Evolutionary conservation across 2,329 filamentous ascomycete species (phyloP).

Genomic region (Escovopsis sp.): DNA sequence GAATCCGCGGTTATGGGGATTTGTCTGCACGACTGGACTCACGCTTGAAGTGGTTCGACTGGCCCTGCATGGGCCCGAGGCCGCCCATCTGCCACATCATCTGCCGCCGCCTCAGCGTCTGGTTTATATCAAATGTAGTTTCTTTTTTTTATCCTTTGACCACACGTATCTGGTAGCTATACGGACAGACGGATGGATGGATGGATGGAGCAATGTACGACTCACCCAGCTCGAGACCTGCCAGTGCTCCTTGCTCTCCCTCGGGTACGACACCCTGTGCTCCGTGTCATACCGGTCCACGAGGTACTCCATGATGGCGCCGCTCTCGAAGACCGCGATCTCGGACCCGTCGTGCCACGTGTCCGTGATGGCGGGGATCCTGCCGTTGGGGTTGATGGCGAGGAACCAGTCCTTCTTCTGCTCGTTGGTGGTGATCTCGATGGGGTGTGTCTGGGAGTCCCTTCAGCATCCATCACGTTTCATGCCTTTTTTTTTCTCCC

Average conservation of each 20-base stretch:
- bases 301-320: conserved; percentile 73
- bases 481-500: no score
- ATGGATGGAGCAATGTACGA: no score
- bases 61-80: conserved; percentile 66
- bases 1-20: no score
- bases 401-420: conserved; percentile 83
- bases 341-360: conserved; percentile 56
- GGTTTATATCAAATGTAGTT: no score
- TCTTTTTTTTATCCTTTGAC: no score
- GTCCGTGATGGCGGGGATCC: conserved; percentile 79
- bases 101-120: conserved; percentile 14
- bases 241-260: conserved; percentile 58
- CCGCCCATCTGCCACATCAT: conserved; percentile 66
- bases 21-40: no score
- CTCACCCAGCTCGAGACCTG: conserved; percentile 73
- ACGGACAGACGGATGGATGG: no score
- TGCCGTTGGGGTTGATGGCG: conserved; percentile 83
- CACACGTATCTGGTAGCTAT: background rate
- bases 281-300: conserved; percentile 68
- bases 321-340: conserved; percentile 71
- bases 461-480: no score
- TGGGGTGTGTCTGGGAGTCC: conserved; percentile 32
- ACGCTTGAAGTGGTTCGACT: conserved; percentile 72
- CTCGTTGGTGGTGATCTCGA: conserved; percentile 59
- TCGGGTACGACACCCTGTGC: conserved; percentile 68